phyloP scores from a whole-genome alignment of 1,284 basidiomycete genomes.

The Naganishia sp. region DNA sequence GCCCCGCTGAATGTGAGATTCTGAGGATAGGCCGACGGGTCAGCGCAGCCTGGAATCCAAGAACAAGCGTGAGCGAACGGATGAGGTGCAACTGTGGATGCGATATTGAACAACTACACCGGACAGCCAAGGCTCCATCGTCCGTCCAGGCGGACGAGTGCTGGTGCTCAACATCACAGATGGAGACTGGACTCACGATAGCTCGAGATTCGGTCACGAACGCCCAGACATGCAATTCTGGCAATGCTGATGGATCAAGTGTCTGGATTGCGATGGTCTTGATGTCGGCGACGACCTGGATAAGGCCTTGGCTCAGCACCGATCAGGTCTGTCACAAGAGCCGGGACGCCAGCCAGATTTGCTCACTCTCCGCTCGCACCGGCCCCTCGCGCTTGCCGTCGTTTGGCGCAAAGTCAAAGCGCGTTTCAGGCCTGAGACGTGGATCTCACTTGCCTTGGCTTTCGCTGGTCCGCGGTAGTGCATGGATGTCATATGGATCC shows the following conservation, averaged over 20 bases:
- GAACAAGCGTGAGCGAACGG: not conserved
- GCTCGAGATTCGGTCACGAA: not conserved
- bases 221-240: not conserved
- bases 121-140: not conserved
- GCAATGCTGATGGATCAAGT: not conserved
- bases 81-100: not conserved
- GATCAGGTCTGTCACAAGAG: not conserved
- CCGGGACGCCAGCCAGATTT: constrained; percentile 7
- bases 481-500: too few relatives aligned
- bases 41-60: not conserved
- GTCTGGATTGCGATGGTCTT: not conserved
- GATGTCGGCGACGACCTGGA: too few relatives aligned
- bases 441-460: not conserved
- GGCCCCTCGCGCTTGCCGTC: constrained; percentile 1
- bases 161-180: not conserved
- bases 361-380: constrained; percentile 3
- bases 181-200: not conserved
- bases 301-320: too few relatives aligned
- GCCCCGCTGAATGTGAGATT: not conserved
- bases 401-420: constrained; percentile 6
- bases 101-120: not conserved
- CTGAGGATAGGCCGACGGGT: not conserved
- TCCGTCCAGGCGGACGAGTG: not conserved
- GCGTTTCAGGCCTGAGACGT: not conserved
- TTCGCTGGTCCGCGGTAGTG: not conserved